Base-by-base conservation (phyloP, 73 alveolate species). In the Urostyla sp. region DNA sequence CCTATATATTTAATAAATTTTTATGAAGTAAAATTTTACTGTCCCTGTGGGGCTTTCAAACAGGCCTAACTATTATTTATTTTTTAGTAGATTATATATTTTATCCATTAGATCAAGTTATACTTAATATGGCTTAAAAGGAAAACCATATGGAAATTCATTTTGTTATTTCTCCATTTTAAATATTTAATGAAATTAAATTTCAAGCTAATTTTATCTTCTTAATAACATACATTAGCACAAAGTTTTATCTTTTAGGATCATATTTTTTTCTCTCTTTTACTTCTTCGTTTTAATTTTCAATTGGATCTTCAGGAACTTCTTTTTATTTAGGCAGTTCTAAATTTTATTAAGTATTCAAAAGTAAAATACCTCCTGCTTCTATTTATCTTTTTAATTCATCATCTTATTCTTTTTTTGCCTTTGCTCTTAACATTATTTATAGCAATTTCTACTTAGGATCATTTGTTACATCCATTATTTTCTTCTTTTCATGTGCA, bases 1-100 rank as follows among this genome's bases (percentile, higher is more conserved):
- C 87, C 87, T 73, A 52, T 8, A 53, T n/a, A n/a, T n/a, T n/a
- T n/a, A n/a, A 24, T 50, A 56, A 6, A 5, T 20, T 31, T 23
- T 3, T 20, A 8, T 10, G 30, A n/a, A 46, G 24, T 6, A 7
- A 56, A 28, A 13, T 3, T n/a, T 26, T 77, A 57, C 88, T 18
- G 88, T 77, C 23, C 88, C 88, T 5, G 88, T 77, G 10, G 88
- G 88, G 20, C 79, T 54, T 77, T 57, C 80, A 31, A 58, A 77
- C 2, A 77, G 52, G n/a, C 88, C 88, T 1, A 77, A 40, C 50
- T 77, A 59, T n/a, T 60, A 1, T 11, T 77, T 36, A 1, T 18
- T 2, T 2, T 60, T 1, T 8, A 77, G 80, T 21, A 66, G 32
- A 8, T 57, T 57, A 50, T 59, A 77, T 6, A 77, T 73, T 18